Evolutionary conservation across 2,329 filamentous ascomycete species (phyloP), one percentile per base, ranked within the genome.

Genomic region (Neonectria sp.): DNA sequence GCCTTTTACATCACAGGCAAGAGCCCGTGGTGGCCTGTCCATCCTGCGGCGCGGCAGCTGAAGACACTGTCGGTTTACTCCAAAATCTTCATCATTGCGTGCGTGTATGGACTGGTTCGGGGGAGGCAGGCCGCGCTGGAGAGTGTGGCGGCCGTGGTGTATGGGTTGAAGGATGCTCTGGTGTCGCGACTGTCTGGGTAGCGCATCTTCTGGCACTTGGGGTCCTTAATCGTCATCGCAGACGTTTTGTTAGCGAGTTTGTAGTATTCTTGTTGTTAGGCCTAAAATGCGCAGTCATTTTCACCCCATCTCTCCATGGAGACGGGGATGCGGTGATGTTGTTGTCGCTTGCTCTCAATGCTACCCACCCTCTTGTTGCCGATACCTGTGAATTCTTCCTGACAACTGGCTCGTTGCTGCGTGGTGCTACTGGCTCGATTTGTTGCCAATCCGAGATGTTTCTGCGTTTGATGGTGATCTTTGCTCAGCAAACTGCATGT

Each of bases 1-100:
- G 61, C 65, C 0, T 68, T 68, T 13, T 60, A 66, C 24, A 31
- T 63, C 13, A 55, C 59, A 2, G 67, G 67, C 15, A 40, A 21
- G 25, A 68, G 40, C 49, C 25, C 29, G 13, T 31, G 51, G 63
- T 66, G 67, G 63, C 55, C 60, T 29, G 27, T 60, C 3, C 48
- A 57, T 2, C 33, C 51, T 15, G 37, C 46, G 17, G 11, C 7
- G 58, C 53, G 45, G 2, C 35, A 60, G 4, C 24, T 58, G 29
- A 60, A 15, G 15, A 60, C 57, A 5, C 49, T 56, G 29, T 63
- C 59, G 21, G 24, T 67, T 12, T 57, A 48, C 40, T 55, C 49
- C 24, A 60, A 67, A 45, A 35, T 56, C 4, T 60, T 63, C 11
- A 29, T 63, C 6, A 40, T 59, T 3, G 33, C 51, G 6, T 59